A percentile compares a stretch with the other conserved stretches of the same genome.
Evolutionary conservation across 768 basidiomycete genomes (phyloP).

Genomic region (Lyophyllum shimeji): DNA sequence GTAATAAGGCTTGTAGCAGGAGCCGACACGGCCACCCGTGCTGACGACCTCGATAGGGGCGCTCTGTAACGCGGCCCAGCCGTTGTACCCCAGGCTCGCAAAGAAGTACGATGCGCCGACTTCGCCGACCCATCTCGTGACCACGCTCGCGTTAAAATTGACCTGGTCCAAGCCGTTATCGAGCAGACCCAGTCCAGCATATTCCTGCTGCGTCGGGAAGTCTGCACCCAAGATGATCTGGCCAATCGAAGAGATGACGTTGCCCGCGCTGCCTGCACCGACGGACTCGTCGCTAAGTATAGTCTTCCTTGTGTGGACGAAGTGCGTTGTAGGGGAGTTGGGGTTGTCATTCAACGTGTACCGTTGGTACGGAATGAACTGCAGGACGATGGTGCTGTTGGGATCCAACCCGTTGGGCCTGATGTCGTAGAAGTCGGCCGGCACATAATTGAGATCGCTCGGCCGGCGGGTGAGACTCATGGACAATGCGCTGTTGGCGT

Average conservation of each 20-base stretch:
- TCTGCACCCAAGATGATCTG: neutral
- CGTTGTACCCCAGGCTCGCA: conserved; percentile 18
- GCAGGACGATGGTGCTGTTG: neutral
- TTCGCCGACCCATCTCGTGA: conserved; percentile 13
- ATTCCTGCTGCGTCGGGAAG: neutral
- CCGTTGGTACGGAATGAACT: conserved; percentile 10
- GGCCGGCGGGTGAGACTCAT: conserved; percentile 14
- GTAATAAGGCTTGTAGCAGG: conserved; percentile 18
- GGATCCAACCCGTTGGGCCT: neutral
- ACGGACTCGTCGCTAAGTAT: neutral
- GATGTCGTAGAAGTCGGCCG: conserved; percentile 9
- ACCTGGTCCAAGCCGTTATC: neutral
- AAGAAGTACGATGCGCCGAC: conserved; percentile 17
- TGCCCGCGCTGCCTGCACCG: conserved; percentile 12
- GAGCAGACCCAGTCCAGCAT: neutral
- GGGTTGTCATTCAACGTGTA: conserved; percentile 12
- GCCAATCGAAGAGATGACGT: neutral
- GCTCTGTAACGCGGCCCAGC: conserved; percentile 16
- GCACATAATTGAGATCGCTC: conserved; percentile 15
- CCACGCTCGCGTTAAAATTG: neutral
- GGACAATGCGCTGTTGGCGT: neutral
- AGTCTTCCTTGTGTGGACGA: neutral
- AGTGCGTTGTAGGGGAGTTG: conserved; percentile 8
- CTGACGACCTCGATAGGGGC: conserved; percentile 15
- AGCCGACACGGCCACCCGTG: conserved; percentile 14